Evolutionary conservation across 2,329 filamentous ascomycete species (phyloP), one percentile per base, ranked within the genome.

Genomic region (Aspergillus quadricinctus): DNA sequence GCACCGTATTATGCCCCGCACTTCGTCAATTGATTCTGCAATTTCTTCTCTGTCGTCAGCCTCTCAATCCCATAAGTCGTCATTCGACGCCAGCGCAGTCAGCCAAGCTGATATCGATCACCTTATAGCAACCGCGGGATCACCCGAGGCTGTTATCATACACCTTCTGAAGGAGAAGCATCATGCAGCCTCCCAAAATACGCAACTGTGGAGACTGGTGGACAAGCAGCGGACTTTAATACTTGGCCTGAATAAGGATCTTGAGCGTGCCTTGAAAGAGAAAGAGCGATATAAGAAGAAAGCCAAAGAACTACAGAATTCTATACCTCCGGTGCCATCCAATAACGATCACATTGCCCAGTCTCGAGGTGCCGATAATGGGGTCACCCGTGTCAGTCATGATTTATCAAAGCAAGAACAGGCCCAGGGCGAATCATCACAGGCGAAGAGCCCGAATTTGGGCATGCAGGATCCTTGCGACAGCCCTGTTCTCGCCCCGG

Each of bases 161-260:
- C 90, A 94, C 66, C 78, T 99, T 50, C 77, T 97, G 61, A 95
- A 90, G 70, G 94, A 99, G 70, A 97, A 97, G 73, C 86, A 93
- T 61, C 89, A 90, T 50, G 89, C 92, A 54, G 85, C 90, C 4
- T 88, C 90, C 64, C 94, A 97, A 69, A 97, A 97, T 70, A 81
- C 87, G 19, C 93, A 99, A 72, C 77, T 99, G 66, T 99, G 94
- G 94, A 88, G 92, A 51, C 78, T 99, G 49, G 92, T 99, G 50
- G 93, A 97, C 72, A 97, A 99, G 77, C 94, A 99, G 74, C 83
- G 93, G 60, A 86, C 91, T 17, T 92, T 99, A 86, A 92, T 99
- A 54, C 75, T 96, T 21, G 93, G 92, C 7, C 80, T 99, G 60
- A 97, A 97, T 69, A 96, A 94, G 72, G 94, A 99, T 70, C 79